phyloP scores from a whole-genome alignment of 2,329 filamentous ascomycete genomes.

The Penicillium sp. region DNA sequence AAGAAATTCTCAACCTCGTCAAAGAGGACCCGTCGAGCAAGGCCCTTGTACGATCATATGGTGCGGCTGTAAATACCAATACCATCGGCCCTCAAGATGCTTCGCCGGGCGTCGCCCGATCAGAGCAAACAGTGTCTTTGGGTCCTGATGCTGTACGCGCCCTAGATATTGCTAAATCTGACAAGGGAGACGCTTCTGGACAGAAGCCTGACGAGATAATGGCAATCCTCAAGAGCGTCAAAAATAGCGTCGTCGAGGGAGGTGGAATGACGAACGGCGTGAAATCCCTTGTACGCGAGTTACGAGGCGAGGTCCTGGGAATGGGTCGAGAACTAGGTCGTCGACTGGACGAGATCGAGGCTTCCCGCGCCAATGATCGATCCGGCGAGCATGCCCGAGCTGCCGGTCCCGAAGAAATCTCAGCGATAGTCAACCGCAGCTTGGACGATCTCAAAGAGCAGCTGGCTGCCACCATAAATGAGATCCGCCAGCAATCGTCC shows the following conservation, averaged over 20 bases:
- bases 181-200: constrained; percentile 19
- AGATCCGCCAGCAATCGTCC: constrained; percentile 67
- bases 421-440: constrained; percentile 72
- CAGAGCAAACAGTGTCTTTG: constrained; percentile 31
- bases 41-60: constrained; percentile 50
- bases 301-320: constrained; percentile 85
- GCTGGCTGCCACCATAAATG: constrained; percentile 72
- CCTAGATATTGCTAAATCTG: constrained; percentile 23
- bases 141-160: constrained; percentile 26
- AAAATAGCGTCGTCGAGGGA: constrained; percentile 82
- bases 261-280: constrained; percentile 88
- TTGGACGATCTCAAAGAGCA: constrained; percentile 79
- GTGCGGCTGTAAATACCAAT: constrained; percentile 23
- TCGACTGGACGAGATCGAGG: constrained; percentile 63
- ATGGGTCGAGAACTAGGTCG: constrained; percentile 91
- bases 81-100: constrained; percentile 34
- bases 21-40: constrained; percentile 54
- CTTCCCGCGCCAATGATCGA: constrained; percentile 44
- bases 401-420: constrained; percentile 65
- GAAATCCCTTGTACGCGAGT: constrained; percentile 82
- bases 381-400: constrained; percentile 44
- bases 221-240: constrained; percentile 78
- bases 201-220: constrained; percentile 62
- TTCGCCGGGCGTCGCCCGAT: constrained; percentile 38
- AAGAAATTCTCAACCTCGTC: constrained; percentile 65